Evolutionary conservation across 768 basidiomycete species (phyloP).

Genomic region (Tricholoma matsutake): DNA sequence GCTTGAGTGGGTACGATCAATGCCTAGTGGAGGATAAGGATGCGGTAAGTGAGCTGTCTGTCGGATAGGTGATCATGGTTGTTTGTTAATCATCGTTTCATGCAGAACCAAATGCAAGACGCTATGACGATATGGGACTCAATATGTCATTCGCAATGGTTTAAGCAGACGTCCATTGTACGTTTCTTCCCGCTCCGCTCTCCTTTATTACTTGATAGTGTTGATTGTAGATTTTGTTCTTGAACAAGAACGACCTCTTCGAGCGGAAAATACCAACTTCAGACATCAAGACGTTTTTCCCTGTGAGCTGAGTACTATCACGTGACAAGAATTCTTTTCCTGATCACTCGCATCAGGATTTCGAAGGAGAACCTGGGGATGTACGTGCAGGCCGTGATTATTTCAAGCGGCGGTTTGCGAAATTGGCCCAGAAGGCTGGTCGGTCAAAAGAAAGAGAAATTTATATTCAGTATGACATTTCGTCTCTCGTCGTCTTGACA

Average conservation of each 20-base stretch:
- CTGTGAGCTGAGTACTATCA: conserved; percentile 43
- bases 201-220: conserved; percentile 1
- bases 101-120: conserved; percentile 96
- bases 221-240: conserved; percentile 73
- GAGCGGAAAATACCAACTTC: conserved; percentile 77
- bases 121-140: conserved; percentile 99
- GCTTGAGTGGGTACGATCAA: conserved; percentile 91
- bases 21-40: conserved; percentile 92
- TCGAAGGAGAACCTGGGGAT: conserved; percentile 73
- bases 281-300: conserved; percentile 87
- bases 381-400: conserved; percentile 80
- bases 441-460: conserved; percentile 85
- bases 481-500: not conserved
- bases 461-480: conserved; percentile 76
- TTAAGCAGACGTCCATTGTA: conserved; percentile 90
- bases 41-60: conserved; percentile 52
- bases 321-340: not conserved
- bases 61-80: not conserved
- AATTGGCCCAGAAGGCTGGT: conserved; percentile 81
- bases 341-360: conserved; percentile 55
- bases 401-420: conserved; percentile 83
- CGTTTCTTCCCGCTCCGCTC: conserved; percentile 23
- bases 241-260: conserved; percentile 96
- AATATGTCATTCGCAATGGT: conserved; percentile 98
- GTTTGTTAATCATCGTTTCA: not conserved